These are phyloP conservation scores for Penicillium ochrochloron DNA, from an alignment of 495 filamentous ascomycete species.

Conservation along the genomic window DNA sequence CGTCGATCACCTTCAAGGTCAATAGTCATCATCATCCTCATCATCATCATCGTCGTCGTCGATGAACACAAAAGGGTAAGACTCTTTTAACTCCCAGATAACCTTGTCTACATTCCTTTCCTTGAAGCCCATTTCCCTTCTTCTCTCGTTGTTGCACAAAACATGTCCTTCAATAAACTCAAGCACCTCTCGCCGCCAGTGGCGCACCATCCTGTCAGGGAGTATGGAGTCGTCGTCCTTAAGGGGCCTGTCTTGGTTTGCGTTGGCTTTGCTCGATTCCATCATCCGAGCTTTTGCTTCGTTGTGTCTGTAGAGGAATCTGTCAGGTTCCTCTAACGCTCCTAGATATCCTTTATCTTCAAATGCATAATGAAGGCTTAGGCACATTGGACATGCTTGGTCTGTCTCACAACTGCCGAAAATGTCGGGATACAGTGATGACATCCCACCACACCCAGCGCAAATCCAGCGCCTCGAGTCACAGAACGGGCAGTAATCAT, in stretches of 20 bases:
- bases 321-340: neutral
- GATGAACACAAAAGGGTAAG: no score
- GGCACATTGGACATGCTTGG: slow-evolving; percentile 1
- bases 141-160: neutral
- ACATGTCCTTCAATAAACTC: neutral
- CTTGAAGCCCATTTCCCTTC: neutral
- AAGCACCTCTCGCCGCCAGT: neutral
- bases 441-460: neutral
- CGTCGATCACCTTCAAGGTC: neutral
- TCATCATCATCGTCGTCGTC: no score
- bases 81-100: neutral
- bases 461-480: neutral
- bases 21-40: neutral
- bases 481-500: neutral
- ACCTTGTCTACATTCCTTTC: neutral
- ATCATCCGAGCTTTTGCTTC: neutral
- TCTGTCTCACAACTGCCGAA: neutral
- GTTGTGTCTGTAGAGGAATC: neutral
- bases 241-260: neutral
- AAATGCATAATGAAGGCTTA: neutral
- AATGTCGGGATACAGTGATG: neutral
- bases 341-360: neutral
- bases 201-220: neutral
- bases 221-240: no score
- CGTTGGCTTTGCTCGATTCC: neutral